Conservation (phyloP, 139 green algal genomes). For the Chlorella sp. region DNA sequence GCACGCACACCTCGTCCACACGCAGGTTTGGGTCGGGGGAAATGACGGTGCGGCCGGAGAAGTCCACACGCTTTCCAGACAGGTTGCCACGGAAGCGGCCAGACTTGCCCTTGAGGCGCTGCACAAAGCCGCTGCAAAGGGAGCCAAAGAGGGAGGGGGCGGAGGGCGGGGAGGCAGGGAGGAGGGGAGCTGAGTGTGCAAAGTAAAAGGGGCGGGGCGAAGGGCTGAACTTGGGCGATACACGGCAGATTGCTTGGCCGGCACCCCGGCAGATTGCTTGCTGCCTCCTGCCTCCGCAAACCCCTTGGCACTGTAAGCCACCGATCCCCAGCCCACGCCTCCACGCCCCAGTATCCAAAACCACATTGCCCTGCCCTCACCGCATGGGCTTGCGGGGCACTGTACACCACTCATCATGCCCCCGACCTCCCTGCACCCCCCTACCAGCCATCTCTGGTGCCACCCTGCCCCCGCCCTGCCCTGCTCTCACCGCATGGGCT, state of each 20-base stretch:
- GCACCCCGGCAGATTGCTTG: too few relatives aligned
- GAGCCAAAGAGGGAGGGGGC: background rate
- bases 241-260: too few relatives aligned
- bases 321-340: too few relatives aligned
- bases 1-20: constrained; percentile 92
- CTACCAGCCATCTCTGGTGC: background rate
- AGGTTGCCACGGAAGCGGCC: constrained; percentile 98
- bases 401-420: background rate
- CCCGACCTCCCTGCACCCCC: background rate
- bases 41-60: constrained; percentile 97
- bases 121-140: constrained; percentile 88
- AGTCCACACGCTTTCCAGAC: constrained; percentile 97
- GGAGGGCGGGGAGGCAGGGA: background rate
- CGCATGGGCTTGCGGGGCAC: background rate
- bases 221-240: background rate
- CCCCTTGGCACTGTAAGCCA: too few relatives aligned
- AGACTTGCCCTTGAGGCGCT: constrained; percentile 99
- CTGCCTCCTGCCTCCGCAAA: too few relatives aligned
- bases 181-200: background rate
- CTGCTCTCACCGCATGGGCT: constrained; percentile 72
- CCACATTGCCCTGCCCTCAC: too few relatives aligned
- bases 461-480: background rate
- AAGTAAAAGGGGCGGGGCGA: background rate
- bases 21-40: constrained; percentile 97
- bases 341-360: too few relatives aligned